phyloP scores from a whole-genome alignment of 225 moss, liverwort and hornwort genomes.

The Pleurozium schreberi region DNA sequence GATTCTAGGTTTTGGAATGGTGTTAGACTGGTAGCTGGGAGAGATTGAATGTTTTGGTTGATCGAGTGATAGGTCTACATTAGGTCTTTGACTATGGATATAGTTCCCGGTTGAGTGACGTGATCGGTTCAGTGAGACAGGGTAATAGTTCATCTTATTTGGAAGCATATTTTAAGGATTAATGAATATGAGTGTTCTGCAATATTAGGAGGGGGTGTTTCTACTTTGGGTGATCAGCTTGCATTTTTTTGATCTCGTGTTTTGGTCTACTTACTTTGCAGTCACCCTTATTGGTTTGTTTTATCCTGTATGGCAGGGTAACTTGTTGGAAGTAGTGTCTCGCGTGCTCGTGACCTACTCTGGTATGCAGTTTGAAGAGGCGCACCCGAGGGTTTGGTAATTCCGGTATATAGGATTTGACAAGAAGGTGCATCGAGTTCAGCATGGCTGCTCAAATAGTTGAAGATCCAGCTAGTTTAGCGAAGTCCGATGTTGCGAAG shows the following conservation, averaged over 20 bases:
- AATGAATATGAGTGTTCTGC: not conserved
- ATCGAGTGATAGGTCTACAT: not conserved
- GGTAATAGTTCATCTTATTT: no score
- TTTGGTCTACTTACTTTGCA: not conserved
- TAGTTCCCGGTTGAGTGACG: not conserved
- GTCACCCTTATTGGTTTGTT: not conserved
- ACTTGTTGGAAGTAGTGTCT: not conserved
- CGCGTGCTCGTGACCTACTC: not conserved
- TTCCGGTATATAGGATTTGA: not conserved
- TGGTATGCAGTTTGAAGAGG: conserved; percentile 22
- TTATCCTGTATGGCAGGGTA: not conserved
- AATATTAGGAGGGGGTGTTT: not conserved
- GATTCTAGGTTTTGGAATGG: not conserved
- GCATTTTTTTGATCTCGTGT: not conserved
- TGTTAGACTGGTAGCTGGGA: not conserved
- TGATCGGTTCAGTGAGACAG: not conserved
- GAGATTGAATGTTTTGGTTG: not conserved
- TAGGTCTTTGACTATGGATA: not conserved
- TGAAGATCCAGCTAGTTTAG: conserved; percentile 6
- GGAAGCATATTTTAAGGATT: no score
- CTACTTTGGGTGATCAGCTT: not conserved
- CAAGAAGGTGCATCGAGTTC: not conserved
- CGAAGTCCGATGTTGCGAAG: not conserved
- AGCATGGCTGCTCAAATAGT: conserved; percentile 36
- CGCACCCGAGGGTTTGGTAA: not conserved